Evolutionary conservation across 805 yeast genomes (phyloP).

Genomic region (Candida caryicola): DNA sequence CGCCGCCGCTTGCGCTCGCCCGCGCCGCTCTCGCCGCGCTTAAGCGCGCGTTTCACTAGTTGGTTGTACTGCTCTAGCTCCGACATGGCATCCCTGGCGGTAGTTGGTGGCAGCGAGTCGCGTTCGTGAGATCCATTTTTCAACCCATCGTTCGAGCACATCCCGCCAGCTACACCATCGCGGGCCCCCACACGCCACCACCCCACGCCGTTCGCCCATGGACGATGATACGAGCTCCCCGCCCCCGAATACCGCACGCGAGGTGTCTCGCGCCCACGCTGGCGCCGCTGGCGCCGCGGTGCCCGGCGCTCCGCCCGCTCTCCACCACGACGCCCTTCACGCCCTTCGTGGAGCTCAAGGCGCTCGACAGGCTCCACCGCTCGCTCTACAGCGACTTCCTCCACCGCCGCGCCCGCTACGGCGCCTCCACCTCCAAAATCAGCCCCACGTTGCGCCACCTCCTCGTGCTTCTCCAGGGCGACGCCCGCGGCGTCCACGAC

Average conservation of each 20-base stretch:
- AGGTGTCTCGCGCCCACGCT: background rate
- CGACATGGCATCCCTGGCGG: background rate
- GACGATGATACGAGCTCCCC: background rate
- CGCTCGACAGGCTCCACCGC: constrained; percentile 12
- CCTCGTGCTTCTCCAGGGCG: constrained; percentile 7
- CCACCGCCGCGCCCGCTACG: background rate
- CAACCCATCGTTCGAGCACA: too few relatives aligned
- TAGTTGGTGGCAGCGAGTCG: too few relatives aligned
- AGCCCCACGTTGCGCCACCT: constrained; percentile 15
- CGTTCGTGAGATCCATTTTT: too few relatives aligned
- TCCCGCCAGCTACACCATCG: too few relatives aligned
- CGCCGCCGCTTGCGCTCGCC: background rate
- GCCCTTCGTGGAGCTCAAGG: constrained; percentile 6
- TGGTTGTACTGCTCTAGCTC: background rate
- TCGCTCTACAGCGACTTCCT: constrained; percentile 12
- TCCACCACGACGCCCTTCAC: constrained; percentile 5
- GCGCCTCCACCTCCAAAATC: background rate
- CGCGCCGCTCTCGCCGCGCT: background rate
- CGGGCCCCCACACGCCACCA: too few relatives aligned
- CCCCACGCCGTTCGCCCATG: background rate
- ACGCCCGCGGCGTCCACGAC: background rate
- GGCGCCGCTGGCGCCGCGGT: too few relatives aligned
- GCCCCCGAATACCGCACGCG: background rate
- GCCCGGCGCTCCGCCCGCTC: too few relatives aligned
- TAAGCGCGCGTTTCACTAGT: constrained; percentile 6